Conservation (phyloP, 805 yeast genomes). For the Citeromyces matritensis region DNA sequence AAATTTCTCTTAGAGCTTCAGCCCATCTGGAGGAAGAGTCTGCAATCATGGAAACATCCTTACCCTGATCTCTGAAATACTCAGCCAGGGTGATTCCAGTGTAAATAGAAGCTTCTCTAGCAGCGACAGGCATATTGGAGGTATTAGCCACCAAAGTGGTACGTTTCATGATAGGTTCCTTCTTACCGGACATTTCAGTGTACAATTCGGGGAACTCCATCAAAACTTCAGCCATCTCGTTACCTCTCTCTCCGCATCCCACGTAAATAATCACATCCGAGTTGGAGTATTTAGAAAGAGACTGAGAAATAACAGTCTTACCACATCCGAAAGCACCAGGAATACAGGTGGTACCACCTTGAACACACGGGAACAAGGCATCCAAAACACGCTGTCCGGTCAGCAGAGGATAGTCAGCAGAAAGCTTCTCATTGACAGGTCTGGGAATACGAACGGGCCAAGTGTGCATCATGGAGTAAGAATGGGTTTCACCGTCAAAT, state of each 20-base stretch:
- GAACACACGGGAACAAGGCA: conserved; percentile 96
- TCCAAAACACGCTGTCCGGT: conserved; percentile 99
- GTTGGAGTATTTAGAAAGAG: conserved; percentile 92
- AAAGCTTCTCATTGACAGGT: conserved; percentile 87
- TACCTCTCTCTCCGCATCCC: conserved; percentile 94
- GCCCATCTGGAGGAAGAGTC: conserved; percentile 99
- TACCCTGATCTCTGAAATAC: conserved; percentile 99
- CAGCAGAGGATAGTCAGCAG: conserved; percentile 89
- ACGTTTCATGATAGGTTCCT: conserved; percentile 99
- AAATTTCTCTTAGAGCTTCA: conserved; percentile 98
- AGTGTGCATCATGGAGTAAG: conserved; percentile 90
- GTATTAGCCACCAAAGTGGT: conserved; percentile 97
- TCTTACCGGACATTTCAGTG: conserved; percentile 82
- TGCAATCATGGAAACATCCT: conserved; percentile 98
- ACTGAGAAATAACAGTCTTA: conserved; percentile 95
- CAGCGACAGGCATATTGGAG: conserved; percentile 99
- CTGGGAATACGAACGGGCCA: conserved; percentile 99
- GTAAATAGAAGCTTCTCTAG: conserved; percentile 98
- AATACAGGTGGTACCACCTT: conserved; percentile 99
- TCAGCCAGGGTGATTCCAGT: conserved; percentile 98
- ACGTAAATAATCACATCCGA: conserved; percentile 94
- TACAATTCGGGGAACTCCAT: conserved; percentile 98
- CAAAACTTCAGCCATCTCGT: conserved; percentile 98
- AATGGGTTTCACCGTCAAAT: conserved; percentile 72
- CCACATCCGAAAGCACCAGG: conserved; percentile 99